These are phyloP conservation scores for Sporothrix dimorphospora DNA, from an alignment of 2,329 filamentous ascomycete species.

Conservation along the genomic window DNA sequence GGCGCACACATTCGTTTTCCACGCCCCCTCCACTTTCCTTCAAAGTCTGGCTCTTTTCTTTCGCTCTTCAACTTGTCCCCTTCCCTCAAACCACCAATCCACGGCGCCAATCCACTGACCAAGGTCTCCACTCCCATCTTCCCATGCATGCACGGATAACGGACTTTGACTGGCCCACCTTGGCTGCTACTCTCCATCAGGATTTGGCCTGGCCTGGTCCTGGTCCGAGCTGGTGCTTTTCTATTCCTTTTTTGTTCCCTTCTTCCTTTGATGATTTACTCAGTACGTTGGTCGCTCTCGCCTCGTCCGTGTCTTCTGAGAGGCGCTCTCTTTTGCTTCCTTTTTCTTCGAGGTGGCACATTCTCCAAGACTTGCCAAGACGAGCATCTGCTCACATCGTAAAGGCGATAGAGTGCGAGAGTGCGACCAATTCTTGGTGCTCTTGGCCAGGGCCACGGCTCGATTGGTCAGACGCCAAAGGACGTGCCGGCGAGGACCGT, in stretches of 20 bases:
- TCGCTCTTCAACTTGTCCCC: neutral
- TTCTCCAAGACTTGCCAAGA: conserved; percentile 19
- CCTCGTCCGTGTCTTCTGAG: neutral
- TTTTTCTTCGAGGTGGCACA: neutral
- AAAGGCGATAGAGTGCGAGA: neutral
- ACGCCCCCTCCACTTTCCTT: conserved; percentile 17
- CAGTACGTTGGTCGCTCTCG: neutral
- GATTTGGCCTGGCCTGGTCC: conserved; percentile 15
- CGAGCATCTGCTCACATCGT: neutral
- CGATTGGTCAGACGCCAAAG: neutral
- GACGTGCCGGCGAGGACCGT: neutral
- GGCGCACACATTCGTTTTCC: neutral
- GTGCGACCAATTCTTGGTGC: neutral
- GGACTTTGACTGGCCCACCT: conserved; percentile 27
- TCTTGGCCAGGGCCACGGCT: conserved; percentile 9
- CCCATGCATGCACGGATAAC: conserved; percentile 31
- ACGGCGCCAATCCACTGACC: neutral
- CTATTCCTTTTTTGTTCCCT: neutral
- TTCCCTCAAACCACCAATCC: neutral
- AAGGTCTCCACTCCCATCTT: conserved; percentile 6
- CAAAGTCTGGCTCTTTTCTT: neutral
- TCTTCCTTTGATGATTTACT: neutral
- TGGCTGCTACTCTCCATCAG: conserved; percentile 27
- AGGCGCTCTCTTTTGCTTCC: neutral
- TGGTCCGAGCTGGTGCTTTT: conserved; percentile 5